Conservation (phyloP, 2,329 filamentous ascomycete genomes). For the Fusarium pseudonygamai region DNA sequence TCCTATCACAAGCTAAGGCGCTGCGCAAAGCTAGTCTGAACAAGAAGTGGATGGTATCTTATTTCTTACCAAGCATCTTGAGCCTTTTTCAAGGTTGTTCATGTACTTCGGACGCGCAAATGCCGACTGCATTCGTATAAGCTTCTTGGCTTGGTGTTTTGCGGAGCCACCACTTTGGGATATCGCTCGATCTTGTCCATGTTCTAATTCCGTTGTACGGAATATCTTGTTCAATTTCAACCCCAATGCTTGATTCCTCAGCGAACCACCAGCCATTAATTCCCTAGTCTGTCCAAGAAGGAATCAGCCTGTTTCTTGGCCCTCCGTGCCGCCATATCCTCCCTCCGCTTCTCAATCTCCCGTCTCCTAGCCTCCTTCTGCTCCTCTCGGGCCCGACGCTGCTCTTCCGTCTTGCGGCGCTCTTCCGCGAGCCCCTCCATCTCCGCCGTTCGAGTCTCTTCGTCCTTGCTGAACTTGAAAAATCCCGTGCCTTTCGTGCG, state of each 20-base stretch:
- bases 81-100: conserved; percentile 10
- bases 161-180: conserved; percentile 25
- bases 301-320: conserved; percentile 75
- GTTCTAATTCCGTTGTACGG: conserved; percentile 27
- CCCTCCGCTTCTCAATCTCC: conserved; percentile 71
- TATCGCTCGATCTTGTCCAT: conserved; percentile 11
- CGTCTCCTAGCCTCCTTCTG: conserved; percentile 66
- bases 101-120: conserved; percentile 10
- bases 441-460: conserved; percentile 70
- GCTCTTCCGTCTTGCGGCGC: conserved; percentile 73
- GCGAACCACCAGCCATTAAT: conserved; percentile 7
- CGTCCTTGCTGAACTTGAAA: conserved; percentile 86
- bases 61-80: conserved; percentile 2
- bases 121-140: conserved; percentile 3
- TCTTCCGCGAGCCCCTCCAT: conserved; percentile 79
- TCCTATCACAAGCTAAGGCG: conserved; percentile 11
- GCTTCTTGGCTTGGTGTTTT: conserved; percentile 19
- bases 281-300: conserved; percentile 70
- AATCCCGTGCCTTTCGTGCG: conserved; percentile 90
- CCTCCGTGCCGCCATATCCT: conserved; percentile 68
- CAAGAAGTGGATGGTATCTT: conserved; percentile 21
- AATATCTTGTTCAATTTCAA: background rate
- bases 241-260: conserved; percentile 3
- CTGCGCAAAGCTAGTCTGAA: conserved; percentile 6
- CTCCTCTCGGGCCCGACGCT: conserved; percentile 64